Evolutionary conservation across 225 moss, liverwort and hornwort genomes (phyloP).

Genomic region (Neckera pumila): DNA sequence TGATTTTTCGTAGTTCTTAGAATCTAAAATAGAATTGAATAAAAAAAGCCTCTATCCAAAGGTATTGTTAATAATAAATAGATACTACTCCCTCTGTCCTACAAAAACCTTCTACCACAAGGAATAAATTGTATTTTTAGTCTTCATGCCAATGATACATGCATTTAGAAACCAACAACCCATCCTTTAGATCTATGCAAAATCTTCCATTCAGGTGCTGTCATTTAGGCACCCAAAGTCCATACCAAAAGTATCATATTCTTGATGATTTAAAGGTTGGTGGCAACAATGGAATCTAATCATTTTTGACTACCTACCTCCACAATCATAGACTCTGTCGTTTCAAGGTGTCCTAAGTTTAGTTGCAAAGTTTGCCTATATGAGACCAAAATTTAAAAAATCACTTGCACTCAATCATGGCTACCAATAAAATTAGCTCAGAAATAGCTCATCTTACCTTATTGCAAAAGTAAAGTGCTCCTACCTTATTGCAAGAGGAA

Average conservation of each 20-base stretch:
- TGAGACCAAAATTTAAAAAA: neutral
- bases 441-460: neutral
- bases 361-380: no score
- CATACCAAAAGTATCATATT: no score
- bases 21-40: neutral
- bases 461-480: neutral
- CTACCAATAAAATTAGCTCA: neutral
- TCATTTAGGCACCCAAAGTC: no score
- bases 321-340: fast-evolving
- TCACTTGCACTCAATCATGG: neutral
- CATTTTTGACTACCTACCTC: neutral
- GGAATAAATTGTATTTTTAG: no score
- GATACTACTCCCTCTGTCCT: neutral
- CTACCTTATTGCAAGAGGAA: neutral
- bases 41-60: neutral
- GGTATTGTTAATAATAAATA: neutral
- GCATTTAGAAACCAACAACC: no score
- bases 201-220: no score
- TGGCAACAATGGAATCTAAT: no score
- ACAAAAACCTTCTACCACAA: no score
- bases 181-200: no score
- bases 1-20: neutral
- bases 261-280: no score
- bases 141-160: no score
- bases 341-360: neutral